Base-by-base conservation (phyloP, 208 protist genomes). In the Leishmania braziliensis region DNA sequence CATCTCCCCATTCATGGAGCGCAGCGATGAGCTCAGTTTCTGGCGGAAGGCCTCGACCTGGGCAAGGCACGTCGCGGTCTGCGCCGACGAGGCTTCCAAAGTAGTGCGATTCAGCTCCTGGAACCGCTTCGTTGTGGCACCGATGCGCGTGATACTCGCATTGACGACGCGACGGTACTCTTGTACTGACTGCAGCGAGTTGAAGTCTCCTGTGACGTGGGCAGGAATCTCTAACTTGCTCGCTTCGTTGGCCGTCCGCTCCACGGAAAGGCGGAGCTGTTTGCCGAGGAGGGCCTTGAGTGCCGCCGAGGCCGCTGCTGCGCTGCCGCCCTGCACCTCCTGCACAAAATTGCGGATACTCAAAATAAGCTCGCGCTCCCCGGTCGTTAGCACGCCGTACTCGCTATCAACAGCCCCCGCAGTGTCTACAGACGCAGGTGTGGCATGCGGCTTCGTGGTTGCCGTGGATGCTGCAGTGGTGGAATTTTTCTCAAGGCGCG, bases 331-430 rank as follows among this genome's bases (percentile, higher is more conserved):
- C 74, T 95, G 88, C 71, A 94, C 84, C 78, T 95, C 89, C 54
- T 94, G 90, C 26, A 95, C 88, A 63, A 95, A 88, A 72, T 80
- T 86, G 73, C 80, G 86, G 51, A 98, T 96, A 82, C 90, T 84
- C 33, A 91, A 83, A 36, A 98, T 50, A 3, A 96, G 75, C 70
- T 94, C 86, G 20, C 82, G 86, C 85, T 98, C 92, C 20, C 80
- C 74, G 60, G 90, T 84, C 18, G 88, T 88, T 80, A 93, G 85
- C 33, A 92, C 62, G 18, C 90, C 87, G 62, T 84, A 83, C 86
- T 93, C 89, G 43, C 60, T 70, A 50, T 82, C 78, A 2, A 4
- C 73, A 23, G 26, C 46, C 58, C 39, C 66, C 10, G 29, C 36
- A 18, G 56, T 39, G 54, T 33, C 76, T 53, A 46, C 54, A 36